phyloP scores from a whole-genome alignment of 2,329 filamentous ascomycete species.

The Pseudohalonectria lignicola region DNA sequence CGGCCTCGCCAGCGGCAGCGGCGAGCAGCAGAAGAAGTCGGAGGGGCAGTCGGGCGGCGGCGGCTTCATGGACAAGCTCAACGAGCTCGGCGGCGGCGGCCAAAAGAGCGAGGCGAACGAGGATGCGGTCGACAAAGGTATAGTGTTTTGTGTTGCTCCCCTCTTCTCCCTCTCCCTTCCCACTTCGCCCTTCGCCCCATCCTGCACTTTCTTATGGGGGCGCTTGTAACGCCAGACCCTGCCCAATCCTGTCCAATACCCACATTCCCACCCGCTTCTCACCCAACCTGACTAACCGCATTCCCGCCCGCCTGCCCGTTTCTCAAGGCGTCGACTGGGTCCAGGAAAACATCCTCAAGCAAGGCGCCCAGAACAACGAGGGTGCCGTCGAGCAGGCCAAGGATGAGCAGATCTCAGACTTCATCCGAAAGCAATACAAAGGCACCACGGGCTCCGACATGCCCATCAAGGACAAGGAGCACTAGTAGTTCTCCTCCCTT shows the following conservation, averaged over 20 bases:
- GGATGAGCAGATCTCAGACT: conserved; percentile 68
- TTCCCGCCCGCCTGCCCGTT: no score
- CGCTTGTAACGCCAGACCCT: no score
- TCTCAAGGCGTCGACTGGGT: conserved; percentile 66
- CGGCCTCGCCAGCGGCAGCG: conserved; percentile 5
- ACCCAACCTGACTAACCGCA: no score
- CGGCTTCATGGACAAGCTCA: conserved; percentile 59
- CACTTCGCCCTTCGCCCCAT: not conserved
- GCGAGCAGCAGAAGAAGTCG: conserved; percentile 15
- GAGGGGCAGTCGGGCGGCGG: conserved; percentile 31
- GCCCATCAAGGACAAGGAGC: conserved; percentile 58
- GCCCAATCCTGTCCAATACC: no score
- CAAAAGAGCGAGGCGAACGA: conserved; percentile 70
- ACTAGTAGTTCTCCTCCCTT: no score
- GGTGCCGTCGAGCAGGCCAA: conserved; percentile 70
- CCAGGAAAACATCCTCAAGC: conserved; percentile 63
- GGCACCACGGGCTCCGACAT: conserved; percentile 54
- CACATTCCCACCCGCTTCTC: no score
- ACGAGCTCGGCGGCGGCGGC: conserved; percentile 62
- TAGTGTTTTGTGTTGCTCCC: not conserved
- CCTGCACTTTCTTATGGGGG: no score
- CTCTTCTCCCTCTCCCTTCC: not conserved
- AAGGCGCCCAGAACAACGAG: conserved; percentile 63
- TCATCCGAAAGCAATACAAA: conserved; percentile 63
- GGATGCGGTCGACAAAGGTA: conserved; percentile 73